phyloP scores from a whole-genome alignment of 495 filamentous ascomycete species.

The Penicillium pancosmium region DNA sequence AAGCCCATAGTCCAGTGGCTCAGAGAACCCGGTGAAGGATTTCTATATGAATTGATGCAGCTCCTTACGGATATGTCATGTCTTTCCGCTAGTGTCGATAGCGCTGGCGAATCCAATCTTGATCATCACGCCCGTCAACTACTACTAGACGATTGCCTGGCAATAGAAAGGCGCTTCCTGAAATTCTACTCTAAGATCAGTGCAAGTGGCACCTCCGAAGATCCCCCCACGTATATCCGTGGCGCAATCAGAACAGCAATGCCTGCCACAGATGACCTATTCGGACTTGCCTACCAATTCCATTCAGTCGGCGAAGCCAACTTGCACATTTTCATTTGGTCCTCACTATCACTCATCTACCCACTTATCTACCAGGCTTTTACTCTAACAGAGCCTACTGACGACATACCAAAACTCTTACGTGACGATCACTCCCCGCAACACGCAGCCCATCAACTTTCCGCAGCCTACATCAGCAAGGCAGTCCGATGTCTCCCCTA shows the following conservation, averaged over 20 bases:
- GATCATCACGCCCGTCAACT: too few relatives aligned
- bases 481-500: constrained; percentile 4
- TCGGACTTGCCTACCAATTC: constrained; percentile 2
- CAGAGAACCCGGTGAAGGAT: too few relatives aligned
- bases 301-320: not conserved
- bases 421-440: not conserved
- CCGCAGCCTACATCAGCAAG: not conserved
- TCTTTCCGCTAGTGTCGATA: too few relatives aligned
- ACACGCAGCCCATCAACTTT: not conserved
- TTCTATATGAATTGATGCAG: too few relatives aligned
- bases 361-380: not conserved
- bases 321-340: not conserved
- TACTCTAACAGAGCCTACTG: not conserved
- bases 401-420: too few relatives aligned
- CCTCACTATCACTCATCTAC: not conserved
- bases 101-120: too few relatives aligned
- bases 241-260: not conserved
- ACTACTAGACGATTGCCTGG: too few relatives aligned
- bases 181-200: too few relatives aligned
- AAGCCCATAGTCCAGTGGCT: too few relatives aligned
- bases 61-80: too few relatives aligned
- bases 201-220: not conserved
- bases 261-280: constrained; percentile 3
- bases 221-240: not conserved
- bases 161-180: too few relatives aligned